Evolutionary conservation across 2,329 filamentous ascomycete genomes (phyloP).

Genomic region (Alternaria tenuissima): DNA sequence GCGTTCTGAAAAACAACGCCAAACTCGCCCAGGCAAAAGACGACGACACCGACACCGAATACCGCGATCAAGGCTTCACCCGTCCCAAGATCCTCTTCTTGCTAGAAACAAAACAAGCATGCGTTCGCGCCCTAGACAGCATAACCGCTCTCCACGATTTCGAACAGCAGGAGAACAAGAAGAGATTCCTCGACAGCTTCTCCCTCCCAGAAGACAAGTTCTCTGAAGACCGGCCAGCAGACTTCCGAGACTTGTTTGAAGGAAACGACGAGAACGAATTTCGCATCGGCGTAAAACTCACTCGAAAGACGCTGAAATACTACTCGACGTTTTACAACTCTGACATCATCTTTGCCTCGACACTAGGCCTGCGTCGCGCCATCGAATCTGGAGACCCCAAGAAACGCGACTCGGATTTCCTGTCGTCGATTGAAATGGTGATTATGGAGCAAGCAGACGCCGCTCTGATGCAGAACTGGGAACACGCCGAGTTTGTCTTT

Average conservation of each 20-base stretch:
- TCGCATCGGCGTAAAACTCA: constrained; percentile 94
- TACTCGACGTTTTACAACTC: constrained; percentile 97
- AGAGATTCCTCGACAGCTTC: constrained; percentile 88
- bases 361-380: constrained; percentile 86
- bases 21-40: constrained; percentile 73
- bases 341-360: constrained; percentile 91
- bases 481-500: constrained; percentile 91
- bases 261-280: constrained; percentile 99
- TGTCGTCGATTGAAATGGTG: constrained; percentile 91
- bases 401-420: constrained; percentile 84
- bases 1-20: constrained; percentile 90
- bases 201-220: constrained; percentile 73
- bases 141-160: constrained; percentile 80
- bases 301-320: constrained; percentile 92
- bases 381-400: constrained; percentile 77
- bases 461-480: constrained; percentile 97
- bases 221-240: constrained; percentile 77
- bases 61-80: constrained; percentile 94
- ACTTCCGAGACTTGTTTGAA: constrained; percentile 88
- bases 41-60: constrained; percentile 69
- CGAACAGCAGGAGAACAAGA: constrained; percentile 94
- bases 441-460: constrained; percentile 93
- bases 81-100: constrained; percentile 92
- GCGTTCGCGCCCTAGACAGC: constrained; percentile 77
- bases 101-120: constrained; percentile 86